Evolutionary conservation across 768 basidiomycete genomes (phyloP).

Genomic region (Pulveroboletus sp.): DNA sequence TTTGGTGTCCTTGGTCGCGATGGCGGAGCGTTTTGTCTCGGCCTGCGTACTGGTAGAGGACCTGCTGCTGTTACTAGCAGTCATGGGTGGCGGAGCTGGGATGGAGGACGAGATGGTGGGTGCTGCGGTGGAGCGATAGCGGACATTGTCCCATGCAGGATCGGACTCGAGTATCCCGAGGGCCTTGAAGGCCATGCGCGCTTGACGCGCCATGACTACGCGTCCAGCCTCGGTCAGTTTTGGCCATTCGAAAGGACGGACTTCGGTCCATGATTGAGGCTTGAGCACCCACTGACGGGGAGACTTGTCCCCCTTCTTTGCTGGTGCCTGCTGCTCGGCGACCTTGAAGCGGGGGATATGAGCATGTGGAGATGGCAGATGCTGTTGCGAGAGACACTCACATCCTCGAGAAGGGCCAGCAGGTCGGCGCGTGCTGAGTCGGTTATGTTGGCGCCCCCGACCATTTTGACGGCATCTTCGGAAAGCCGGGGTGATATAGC

Average conservation of each 20-base stretch:
- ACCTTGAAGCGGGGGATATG: slow-evolving; percentile 34
- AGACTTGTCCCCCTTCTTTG: slow-evolving; percentile 35
- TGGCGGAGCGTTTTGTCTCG: slow-evolving; percentile 41
- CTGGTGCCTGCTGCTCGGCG: slow-evolving; percentile 38
- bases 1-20: slow-evolving; percentile 44
- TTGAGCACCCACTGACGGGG: slow-evolving; percentile 51
- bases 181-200: slow-evolving; percentile 42
- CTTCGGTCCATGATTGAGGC: slow-evolving; percentile 56
- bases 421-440: slow-evolving; percentile 38
- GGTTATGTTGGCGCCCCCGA: slow-evolving; percentile 41
- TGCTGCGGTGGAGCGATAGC: slow-evolving; percentile 25
- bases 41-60: slow-evolving; percentile 25
- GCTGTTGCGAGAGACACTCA: slow-evolving; percentile 20
- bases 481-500: slow-evolving; percentile 45
- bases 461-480: slow-evolving; percentile 35
- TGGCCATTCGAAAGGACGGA: slow-evolving; percentile 63
- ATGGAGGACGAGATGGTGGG: slow-evolving; percentile 10
- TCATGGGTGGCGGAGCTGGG: slow-evolving; percentile 15
- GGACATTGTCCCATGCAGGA: slow-evolving; percentile 57
- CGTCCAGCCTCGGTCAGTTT: slow-evolving; percentile 46
- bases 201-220: slow-evolving; percentile 46
- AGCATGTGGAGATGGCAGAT: not conserved
- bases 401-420: slow-evolving; percentile 46
- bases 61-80: slow-evolving; percentile 16
- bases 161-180: slow-evolving; percentile 58